Percentiles rank a stretch among this genome's conserved stretches.
These are phyloP conservation scores for Heliamphora pulchella DNA, from an alignment of 179 eudicot species.

Conservation along the genomic window DNA sequence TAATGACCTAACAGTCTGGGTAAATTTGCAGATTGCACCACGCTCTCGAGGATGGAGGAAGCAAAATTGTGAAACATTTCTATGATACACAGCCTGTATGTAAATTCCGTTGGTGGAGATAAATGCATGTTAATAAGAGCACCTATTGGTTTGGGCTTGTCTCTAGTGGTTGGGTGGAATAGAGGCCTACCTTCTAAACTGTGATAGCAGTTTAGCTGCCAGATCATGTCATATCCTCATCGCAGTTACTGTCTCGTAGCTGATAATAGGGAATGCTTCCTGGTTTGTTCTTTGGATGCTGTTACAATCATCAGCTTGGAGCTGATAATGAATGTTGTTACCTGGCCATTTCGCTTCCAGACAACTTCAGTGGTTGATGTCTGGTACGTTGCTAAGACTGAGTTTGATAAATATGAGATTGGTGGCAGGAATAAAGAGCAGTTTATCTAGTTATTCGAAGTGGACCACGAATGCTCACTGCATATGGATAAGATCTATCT, in stretches of 20 bases:
- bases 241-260: too few relatives aligned
- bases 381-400: neutral
- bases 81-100: neutral
- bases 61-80: neutral
- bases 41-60: neutral
- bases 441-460: too few relatives aligned
- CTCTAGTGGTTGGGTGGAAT: slow-evolving; percentile 2
- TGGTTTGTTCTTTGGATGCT: neutral
- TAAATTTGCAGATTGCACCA: neutral
- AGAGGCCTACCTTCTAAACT: neutral
- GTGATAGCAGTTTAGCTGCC: slow-evolving; percentile 8
- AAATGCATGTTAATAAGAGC: neutral
- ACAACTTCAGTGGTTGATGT: neutral
- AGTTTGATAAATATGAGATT: neutral
- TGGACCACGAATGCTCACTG: too few relatives aligned
- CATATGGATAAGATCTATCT: too few relatives aligned
- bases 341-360: neutral
- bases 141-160: neutral
- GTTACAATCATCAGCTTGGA: neutral
- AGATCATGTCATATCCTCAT: neutral
- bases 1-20: neutral
- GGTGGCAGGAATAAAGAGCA: too few relatives aligned
- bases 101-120: neutral
- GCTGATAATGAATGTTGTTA: neutral
- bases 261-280: neutral